phyloP scores from a whole-genome alignment of 2,329 filamentous ascomycete genomes.

The Trichoderma endophyticum region DNA sequence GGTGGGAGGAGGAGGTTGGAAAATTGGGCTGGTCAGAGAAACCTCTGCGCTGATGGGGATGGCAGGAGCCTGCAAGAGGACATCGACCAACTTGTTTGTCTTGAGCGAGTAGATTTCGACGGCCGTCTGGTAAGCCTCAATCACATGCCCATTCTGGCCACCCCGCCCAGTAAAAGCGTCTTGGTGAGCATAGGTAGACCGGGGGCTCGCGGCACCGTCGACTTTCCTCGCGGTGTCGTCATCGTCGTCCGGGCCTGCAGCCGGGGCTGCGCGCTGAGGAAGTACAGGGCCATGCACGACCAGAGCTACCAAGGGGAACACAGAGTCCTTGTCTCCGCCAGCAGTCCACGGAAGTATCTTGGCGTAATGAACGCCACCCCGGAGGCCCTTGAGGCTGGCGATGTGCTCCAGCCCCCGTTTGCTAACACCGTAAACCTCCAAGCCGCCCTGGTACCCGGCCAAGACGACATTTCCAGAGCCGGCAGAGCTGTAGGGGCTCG shows the following conservation, averaged over 20 bases:
- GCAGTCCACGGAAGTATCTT: conserved; percentile 74
- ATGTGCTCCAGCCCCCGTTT: conserved; percentile 69
- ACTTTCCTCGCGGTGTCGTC: conserved; percentile 39
- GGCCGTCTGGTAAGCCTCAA: conserved; percentile 75
- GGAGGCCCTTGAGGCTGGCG: conserved; percentile 70
- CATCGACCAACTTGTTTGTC: conserved; percentile 67
- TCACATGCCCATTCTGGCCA: conserved; percentile 33
- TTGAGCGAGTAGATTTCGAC: conserved; percentile 86
- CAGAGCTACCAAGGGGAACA: conserved; percentile 73
- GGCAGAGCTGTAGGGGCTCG: conserved; percentile 37
- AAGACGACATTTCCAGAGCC: conserved; percentile 64
- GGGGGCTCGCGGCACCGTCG: conserved; percentile 43
- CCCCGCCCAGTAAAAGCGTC: conserved; percentile 35
- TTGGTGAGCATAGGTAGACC: conserved; percentile 39
- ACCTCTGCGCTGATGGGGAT: conserved; percentile 53
- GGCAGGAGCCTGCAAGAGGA: conserved; percentile 68
- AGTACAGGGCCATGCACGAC: conserved; percentile 74
- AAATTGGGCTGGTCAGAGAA: conserved; percentile 60
- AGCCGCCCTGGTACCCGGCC: conserved; percentile 73
- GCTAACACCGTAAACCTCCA: conserved; percentile 72
- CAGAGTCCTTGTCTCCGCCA: conserved; percentile 49
- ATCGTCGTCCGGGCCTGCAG: conserved; percentile 30
- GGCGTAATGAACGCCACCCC: conserved; percentile 75
- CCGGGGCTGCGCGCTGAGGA: conserved; percentile 38
- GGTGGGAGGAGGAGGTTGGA: conserved; percentile 65